phyloP scores from a whole-genome alignment of 306 rosid species.

The Psophocarpus tetragonolobus region DNA sequence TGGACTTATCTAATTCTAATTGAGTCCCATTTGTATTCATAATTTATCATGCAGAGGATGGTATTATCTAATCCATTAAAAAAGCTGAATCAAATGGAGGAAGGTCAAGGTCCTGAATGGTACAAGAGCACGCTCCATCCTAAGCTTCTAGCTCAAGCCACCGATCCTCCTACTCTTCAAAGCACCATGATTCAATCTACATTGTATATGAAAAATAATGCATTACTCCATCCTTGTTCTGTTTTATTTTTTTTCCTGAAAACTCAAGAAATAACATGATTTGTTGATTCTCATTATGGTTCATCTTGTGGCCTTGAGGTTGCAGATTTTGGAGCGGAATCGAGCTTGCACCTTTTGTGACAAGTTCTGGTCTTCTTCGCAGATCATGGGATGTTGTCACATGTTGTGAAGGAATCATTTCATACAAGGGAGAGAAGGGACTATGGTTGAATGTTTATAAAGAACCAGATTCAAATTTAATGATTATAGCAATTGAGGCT shows the following conservation, averaged over 20 bases:
- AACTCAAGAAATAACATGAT: background rate
- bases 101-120: too few relatives aligned
- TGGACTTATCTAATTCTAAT: too few relatives aligned
- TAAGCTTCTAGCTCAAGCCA: background rate
- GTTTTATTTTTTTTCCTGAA: background rate
- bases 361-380: constrained; percentile 34
- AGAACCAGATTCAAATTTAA: background rate
- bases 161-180: background rate
- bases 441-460: background rate
- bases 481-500: constrained; percentile 45
- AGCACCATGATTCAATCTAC: background rate
- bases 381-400: constrained; percentile 40
- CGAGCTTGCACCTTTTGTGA: constrained; percentile 31
- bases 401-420: background rate
- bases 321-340: background rate
- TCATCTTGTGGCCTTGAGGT: background rate
- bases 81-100: too few relatives aligned
- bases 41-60: too few relatives aligned
- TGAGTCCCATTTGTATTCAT: too few relatives aligned
- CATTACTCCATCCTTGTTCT: background rate
- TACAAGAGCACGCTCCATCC: background rate
- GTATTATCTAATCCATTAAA: too few relatives aligned
- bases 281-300: background rate
- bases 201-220: background rate
- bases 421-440: background rate